Evolutionary conservation across 2,329 filamentous ascomycete species (phyloP), one percentile per base, ranked within the genome.

Genomic region (Neocatenulostroma microsporum): DNA sequence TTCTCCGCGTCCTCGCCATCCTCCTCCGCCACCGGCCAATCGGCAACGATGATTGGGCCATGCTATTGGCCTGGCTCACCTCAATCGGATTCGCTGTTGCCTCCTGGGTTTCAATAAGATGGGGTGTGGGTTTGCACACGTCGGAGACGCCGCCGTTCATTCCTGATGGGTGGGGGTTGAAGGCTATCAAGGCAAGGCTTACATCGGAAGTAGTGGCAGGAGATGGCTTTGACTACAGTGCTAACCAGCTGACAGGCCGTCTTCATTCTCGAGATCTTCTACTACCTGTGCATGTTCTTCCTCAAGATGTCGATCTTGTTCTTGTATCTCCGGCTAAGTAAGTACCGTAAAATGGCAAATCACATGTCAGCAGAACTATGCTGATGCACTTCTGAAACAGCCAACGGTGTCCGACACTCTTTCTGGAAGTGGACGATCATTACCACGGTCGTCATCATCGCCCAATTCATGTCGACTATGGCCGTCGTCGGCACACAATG

Each of bases 231-330:
- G 7, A 30, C 4, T 10, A 17, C 20, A 24, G 17, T 11, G 13
- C 23, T 14, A n/a, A n/a, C n/a, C n/a, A n/a, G n/a, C n/a, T 6
- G 11, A 5, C 34, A 53, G 51, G 42, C 49, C 9, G 43, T 55
- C 26, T 50, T 53, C 27, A 41, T 41, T 4, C 42, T 50, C 49
- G 48, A 57, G 45, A 41, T 56, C 14, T 62, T 62, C 44, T 65
- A 65, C 46, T 61, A 62, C 40, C 39, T 50, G 28, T 61, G 59
- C 36, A 62, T 64, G 37, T 62, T 61, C 55, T 57, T 54, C 30
- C 53, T 64, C 41, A 63, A 64, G 46, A 51, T 63, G 27, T 61
- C 60, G 1, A 51, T 64, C 6, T 52, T 64, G 6, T 47, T 61
- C 37, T 56, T 65, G 47, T 65, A 65, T 42, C 45, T 57, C 19